Base-by-base conservation (phyloP, 106 monocot species). In the Dioscorea alata region DNA sequence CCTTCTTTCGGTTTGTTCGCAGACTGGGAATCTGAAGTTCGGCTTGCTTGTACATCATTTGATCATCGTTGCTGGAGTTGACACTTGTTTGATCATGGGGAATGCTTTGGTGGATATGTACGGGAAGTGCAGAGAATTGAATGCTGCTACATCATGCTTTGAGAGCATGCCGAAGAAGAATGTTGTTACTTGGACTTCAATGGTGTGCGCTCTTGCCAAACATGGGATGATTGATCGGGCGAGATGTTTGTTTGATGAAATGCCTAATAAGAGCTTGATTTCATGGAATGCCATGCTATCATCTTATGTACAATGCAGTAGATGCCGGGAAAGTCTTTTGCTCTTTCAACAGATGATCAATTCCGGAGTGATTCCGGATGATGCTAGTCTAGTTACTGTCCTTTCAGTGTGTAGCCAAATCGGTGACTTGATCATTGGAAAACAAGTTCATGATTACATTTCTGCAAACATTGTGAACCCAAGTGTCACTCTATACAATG, bases 71-170 rank as follows among this genome's bases (percentile, higher is more conserved):
- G 76, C 34, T n/a, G 74, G 78, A 0, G 20, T 53, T 52, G 51
- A 13, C 15, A n/a, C 70, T 16, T 85, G 88, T 79, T 23, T 92
- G 65, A 74, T 88, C 23, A 20, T 76, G 13, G 75, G 73, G 19
- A 92, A 85, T 76, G 92, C 88, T 34, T 71, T 92, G 69, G 4
- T 92, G n/a, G 85, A 88, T 49, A 81, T 83, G 92, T 85, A 88
- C 42, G 88, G 81, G n/a, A 92, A 92, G 64, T 88, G 85, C 23
- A 83, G 85, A 6, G 69, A 85, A 12, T 58, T 81, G 20, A 12
- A 18, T 33, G 65, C 56, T 8, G 83, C 83, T 69, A 69, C 48
- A 48, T 65, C 2, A 18, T 80, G 80, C 54, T 92, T 88, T 34
- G 73, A 88, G 4, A 57, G 64, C 21, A 85, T 88, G 88, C 78